A percentile compares a stretch with the other conserved stretches of the same genome.
Conservation (phyloP, 2,329 filamentous ascomycete genomes). For the Pezicula neosporulosa region DNA sequence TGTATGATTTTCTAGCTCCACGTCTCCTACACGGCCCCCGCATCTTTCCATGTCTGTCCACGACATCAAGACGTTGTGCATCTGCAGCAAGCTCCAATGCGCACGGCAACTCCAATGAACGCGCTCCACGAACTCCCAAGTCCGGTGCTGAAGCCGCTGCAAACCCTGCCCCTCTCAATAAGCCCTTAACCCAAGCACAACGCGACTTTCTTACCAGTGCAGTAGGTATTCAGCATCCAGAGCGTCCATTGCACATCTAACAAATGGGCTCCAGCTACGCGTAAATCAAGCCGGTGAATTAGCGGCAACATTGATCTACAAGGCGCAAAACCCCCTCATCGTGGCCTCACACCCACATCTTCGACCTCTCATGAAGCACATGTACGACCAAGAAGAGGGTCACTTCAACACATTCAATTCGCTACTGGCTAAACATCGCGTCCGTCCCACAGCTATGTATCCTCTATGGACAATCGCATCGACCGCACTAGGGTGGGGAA, state of each 20-base stretch:
- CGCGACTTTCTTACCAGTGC: slow-evolving; percentile 73
- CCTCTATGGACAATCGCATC: slow-evolving; percentile 84
- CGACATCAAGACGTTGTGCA: slow-evolving; percentile 5
- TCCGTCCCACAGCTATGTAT: slow-evolving; percentile 90
- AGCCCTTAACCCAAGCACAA: slow-evolving; percentile 65
- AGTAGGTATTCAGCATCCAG: slow-evolving; percentile 36
- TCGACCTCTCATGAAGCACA: slow-evolving; percentile 88
- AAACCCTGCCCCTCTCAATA: slow-evolving; percentile 12
- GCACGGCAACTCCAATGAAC: neutral
- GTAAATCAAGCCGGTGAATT: slow-evolving; percentile 98
- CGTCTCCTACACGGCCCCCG: slow-evolving; percentile 22
- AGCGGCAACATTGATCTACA: slow-evolving; percentile 94
- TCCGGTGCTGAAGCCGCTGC: slow-evolving; percentile 25
- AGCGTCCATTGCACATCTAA: neutral
- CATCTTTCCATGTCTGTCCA: slow-evolving; percentile 18
- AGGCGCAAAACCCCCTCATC: slow-evolving; percentile 80
- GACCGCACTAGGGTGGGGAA: slow-evolving; percentile 81
- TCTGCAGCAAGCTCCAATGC: slow-evolving; percentile 2
- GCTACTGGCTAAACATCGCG: slow-evolving; percentile 78
- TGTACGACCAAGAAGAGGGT: slow-evolving; percentile 93
- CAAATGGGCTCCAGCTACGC: slow-evolving; percentile 55
- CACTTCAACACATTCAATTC: slow-evolving; percentile 85
- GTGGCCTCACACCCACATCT: slow-evolving; percentile 80
- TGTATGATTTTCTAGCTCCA: slow-evolving; percentile 37
- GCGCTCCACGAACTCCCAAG: slow-evolving; percentile 27